Evolutionary conservation across 371 early-diverging fungal genomes (phyloP), one percentile per base, ranked within the genome.

Genomic region (Capillidium heterosporum): DNA sequence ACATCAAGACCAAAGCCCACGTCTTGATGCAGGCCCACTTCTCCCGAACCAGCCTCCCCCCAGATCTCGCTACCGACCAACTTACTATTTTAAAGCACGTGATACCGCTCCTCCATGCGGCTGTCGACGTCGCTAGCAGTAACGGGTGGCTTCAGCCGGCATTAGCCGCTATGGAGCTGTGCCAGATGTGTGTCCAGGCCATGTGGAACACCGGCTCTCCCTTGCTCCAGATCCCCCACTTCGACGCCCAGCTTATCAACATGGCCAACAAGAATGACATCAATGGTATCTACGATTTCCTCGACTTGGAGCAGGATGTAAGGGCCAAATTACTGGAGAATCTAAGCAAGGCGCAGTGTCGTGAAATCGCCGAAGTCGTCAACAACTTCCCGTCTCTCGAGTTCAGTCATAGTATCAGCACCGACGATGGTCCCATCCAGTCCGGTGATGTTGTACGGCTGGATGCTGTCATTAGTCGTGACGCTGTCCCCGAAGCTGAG

Each of bases 131-230:
- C 11, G 81, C 93, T 47, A 84, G 89, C 42, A 85, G 87, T 19
- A 82, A 83, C 59, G 93, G 91, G 24, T 94, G 91, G 91, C 73
- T 95, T 54, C 70, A 77, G 0, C 91, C 95, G 3, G 92, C 91
- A 13, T 63, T 95, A 56, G 78, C 87, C 0, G 75, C 91, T 2
- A 95, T 95, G 96, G 96, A 97, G 64, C 61, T 95, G 65, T 81
- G 86, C 24, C 98, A 97, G 69, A 95, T 95, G 95, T 69, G 71
- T 49, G 91, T 95, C 10, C 95, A 95, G 73, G 94, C 95, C n/a
- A 73, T 91, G 60, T 95, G 96, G 96, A 87, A 91, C 65, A 75
- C 78, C 17, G 91, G 92, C 60, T 86, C 91, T 35, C 84, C 87
- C 31, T 71, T 95, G 58, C 81, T 84, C 53, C 98, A 97, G 69